These are phyloP conservation scores for Aegilops bicornis DNA, from an alignment of 176 grass and related monocot genomes.

Conservation along the genomic window DNA sequence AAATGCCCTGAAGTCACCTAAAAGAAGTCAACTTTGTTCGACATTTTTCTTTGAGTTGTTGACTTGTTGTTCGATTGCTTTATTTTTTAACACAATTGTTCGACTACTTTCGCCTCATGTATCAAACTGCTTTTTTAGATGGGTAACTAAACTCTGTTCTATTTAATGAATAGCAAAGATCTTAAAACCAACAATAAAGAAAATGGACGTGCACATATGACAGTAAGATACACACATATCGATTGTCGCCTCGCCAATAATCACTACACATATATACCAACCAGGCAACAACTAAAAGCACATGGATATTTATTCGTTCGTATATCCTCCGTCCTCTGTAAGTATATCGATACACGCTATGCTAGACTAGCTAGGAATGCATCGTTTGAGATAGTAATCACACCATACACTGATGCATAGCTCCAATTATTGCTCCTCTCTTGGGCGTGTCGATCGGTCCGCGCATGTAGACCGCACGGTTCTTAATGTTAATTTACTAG, in stretches of 20 bases:
- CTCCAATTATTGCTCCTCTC: conserved; percentile 3
- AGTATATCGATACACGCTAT: not conserved
- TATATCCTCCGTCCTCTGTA: not conserved
- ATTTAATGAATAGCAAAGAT: too few relatives aligned
- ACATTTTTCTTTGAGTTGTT: too few relatives aligned
- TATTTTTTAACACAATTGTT: too few relatives aligned
- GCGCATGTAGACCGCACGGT: not conserved
- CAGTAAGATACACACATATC: not conserved
- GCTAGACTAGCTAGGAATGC: not conserved
- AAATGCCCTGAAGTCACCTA: too few relatives aligned
- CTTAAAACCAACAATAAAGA: not conserved
- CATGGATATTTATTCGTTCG: not conserved
- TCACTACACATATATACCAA: not conserved
- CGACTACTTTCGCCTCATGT: too few relatives aligned
- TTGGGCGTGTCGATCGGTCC: not conserved
- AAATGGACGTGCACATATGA: too few relatives aligned
- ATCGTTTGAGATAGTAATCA: not conserved
- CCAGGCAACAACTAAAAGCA: not conserved
- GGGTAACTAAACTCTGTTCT: too few relatives aligned
- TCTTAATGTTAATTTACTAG: not conserved
- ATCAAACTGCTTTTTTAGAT: too few relatives aligned
- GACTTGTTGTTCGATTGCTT: too few relatives aligned
- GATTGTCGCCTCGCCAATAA: not conserved
- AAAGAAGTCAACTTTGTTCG: too few relatives aligned
- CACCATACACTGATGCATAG: not conserved